Percentiles rank a stretch among this genome's conserved stretches.
Evolutionary conservation across 768 basidiomycete species (phyloP).

Genomic region (Termitomyces sp.): DNA sequence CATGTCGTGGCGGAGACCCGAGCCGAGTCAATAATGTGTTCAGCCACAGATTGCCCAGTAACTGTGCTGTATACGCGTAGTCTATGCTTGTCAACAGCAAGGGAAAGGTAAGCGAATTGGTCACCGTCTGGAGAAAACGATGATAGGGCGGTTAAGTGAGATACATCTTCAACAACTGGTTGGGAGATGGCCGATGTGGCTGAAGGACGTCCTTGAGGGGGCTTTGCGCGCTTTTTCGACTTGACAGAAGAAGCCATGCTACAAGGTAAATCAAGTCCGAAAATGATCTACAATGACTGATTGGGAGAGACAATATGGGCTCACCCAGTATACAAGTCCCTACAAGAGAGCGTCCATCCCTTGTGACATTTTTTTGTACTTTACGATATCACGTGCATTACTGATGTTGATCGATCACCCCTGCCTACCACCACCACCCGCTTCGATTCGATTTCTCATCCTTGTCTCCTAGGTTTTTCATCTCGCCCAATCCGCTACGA

Average conservation of each 20-base stretch:
- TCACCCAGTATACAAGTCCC: conserved; percentile 6
- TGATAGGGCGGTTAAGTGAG: conserved; percentile 36
- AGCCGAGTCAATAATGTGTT: conserved; percentile 49
- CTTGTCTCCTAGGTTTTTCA: background rate
- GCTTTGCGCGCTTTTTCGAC: conserved; percentile 53
- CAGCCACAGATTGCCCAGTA: conserved; percentile 49
- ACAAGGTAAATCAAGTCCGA: background rate
- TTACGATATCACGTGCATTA: conserved; percentile 5
- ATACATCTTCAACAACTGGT: conserved; percentile 43
- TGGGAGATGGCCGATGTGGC: conserved; percentile 53
- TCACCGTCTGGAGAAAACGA: conserved; percentile 54
- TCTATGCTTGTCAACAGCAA: conserved; percentile 68
- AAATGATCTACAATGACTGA: background rate
- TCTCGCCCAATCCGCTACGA: background rate
- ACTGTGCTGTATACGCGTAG: conserved; percentile 58
- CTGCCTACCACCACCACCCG: background rate
- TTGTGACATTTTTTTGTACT: conserved; percentile 10
- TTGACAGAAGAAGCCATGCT: conserved; percentile 39
- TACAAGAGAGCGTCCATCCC: background rate
- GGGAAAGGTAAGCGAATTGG: conserved; percentile 55
- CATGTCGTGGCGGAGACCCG: conserved; percentile 52
- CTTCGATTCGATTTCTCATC: background rate
- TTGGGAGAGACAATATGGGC: background rate
- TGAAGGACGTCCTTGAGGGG: conserved; percentile 43
- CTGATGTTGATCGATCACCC: conserved; percentile 10